Percentiles rank a stretch among this genome's conserved stretches.
These are phyloP conservation scores for Neotropicomus parvogracilis DNA, from an alignment of 1,284 basidiomycete species.

Conservation along the genomic window DNA sequence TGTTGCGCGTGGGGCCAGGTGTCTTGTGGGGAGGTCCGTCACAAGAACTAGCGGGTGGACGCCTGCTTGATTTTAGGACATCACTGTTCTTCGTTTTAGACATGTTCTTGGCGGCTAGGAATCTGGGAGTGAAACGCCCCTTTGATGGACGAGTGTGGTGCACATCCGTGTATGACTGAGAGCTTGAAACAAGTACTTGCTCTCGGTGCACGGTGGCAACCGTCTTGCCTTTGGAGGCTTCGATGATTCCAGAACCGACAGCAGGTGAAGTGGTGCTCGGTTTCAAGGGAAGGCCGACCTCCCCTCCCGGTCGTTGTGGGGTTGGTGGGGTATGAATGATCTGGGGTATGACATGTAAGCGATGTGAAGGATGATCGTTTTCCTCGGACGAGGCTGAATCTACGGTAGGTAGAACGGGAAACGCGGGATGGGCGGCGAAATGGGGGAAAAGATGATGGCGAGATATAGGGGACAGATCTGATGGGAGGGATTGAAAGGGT, in stretches of 20 bases:
- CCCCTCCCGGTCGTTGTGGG: slow-evolving; percentile 33
- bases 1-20: slow-evolving; percentile 23
- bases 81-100: slow-evolving; percentile 24
- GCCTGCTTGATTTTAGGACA: slow-evolving; percentile 18
- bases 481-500: slow-evolving; percentile 24
- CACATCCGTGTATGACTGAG: slow-evolving; percentile 16
- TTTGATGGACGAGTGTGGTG: slow-evolving; percentile 14
- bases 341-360: slow-evolving; percentile 26
- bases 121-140: slow-evolving; percentile 30
- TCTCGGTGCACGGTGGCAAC: slow-evolving; percentile 22
- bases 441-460: slow-evolving; percentile 16
- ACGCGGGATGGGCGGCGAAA: background rate
- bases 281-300: slow-evolving; percentile 6
- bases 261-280: slow-evolving; percentile 8
- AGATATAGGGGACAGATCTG: slow-evolving; percentile 14
- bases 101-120: slow-evolving; percentile 30
- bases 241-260: slow-evolving; percentile 12
- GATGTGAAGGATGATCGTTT: slow-evolving; percentile 15
- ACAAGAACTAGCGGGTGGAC: slow-evolving; percentile 1
- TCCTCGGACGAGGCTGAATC: slow-evolving; percentile 28
- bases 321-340: slow-evolving; percentile 46
- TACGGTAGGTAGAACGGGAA: slow-evolving; percentile 22
- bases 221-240: slow-evolving; percentile 15
- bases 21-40: slow-evolving; percentile 12
- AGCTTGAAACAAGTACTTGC: slow-evolving; percentile 27